These are phyloP conservation scores for Syncephalis fuscata DNA, from an alignment of 371 early-diverging fungal species.

Conservation along the genomic window DNA sequence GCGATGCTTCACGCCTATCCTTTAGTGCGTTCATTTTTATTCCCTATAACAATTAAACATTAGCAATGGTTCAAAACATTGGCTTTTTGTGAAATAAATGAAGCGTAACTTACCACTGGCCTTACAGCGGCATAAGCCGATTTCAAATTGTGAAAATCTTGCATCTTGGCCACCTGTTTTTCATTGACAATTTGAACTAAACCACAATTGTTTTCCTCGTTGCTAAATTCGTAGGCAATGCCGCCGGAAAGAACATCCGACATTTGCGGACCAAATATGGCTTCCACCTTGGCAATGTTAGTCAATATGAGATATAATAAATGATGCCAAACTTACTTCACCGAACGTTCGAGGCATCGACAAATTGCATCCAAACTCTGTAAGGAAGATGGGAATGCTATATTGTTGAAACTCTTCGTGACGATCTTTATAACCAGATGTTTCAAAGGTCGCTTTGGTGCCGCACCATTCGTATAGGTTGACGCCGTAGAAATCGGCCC, in stretches of 20 bases:
- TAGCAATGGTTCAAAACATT: no score
- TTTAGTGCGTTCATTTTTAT: not conserved
- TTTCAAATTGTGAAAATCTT: conserved; percentile 27
- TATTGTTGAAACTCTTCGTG: conserved; percentile 29
- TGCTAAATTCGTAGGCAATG: conserved; percentile 62
- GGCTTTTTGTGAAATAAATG: no score
- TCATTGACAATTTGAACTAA: conserved; percentile 36
- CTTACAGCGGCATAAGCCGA: conserved; percentile 15
- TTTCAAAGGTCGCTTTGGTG: conserved; percentile 20
- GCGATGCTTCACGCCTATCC: conserved; percentile 11
- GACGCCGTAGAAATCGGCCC: conserved; percentile 56
- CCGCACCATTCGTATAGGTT: conserved; percentile 57
- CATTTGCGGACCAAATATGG: conserved; percentile 57
- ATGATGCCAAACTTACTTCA: no score
- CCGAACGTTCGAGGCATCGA: conserved; percentile 30
- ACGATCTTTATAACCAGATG: conserved; percentile 37
- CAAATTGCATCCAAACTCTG: conserved; percentile 46
- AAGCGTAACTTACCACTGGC: conserved; percentile 14
- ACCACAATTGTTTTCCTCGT: conserved; percentile 65
- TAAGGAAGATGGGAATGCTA: conserved; percentile 38
- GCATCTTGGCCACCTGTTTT: conserved; percentile 16
- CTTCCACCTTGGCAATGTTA: conserved; percentile 14
- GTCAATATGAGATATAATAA: no score
- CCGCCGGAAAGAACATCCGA: conserved; percentile 49
- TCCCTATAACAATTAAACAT: not conserved